Evolutionary conservation across 2,329 filamentous ascomycete species (phyloP), one percentile per base, ranked within the genome.

Genomic region (Monilinia fructicola): DNA sequence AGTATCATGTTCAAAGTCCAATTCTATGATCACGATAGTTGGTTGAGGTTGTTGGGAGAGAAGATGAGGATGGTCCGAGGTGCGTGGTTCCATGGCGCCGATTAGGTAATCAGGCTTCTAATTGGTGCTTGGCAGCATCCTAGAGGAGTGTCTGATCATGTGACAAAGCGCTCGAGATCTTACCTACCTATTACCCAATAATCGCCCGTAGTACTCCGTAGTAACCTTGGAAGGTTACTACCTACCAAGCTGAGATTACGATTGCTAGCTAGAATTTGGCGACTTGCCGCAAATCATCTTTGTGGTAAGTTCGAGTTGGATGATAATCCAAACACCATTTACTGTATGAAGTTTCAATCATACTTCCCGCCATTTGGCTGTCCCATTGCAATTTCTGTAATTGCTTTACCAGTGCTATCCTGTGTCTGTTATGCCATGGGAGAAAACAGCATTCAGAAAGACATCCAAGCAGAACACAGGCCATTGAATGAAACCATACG

Each of bases 11-110:
- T 59, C 28, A 23, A 35, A 46, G 18, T 40, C 11, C 38, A 40
- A 40, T 40, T 46, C 18, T 7, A 38, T 26, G 46, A 14, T 26
- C 10, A 11, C 38, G 11, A 14, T 54, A 9, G 42, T 50, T n/a
- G n/a, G n/a, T n/a, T n/a, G n/a, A n/a, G n/a, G n/a, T n/a, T 38
- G 21, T 38, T 50, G 44, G 44, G 48, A 48, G 21, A 38, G 46
- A 50, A 48, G 44, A 26, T 50, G 44, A 28, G 38, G 55, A 21
- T 60, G 56, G 42, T 48, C 28, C 28, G 28, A 60, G 28, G 42
- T 50, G 28, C 3, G 11, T n/a, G 18, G 3, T 50, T 40, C 16
- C 4, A 14, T 31, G 10, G 21, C 16, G 16, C 21, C 14, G 58
- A 44, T 61, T 50, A 61, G 31, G 44, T 61, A 61, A 61, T 38